These are phyloP conservation scores for Sparassis latifolia DNA, from an alignment of 1,284 basidiomycete species.

Conservation along the genomic window DNA sequence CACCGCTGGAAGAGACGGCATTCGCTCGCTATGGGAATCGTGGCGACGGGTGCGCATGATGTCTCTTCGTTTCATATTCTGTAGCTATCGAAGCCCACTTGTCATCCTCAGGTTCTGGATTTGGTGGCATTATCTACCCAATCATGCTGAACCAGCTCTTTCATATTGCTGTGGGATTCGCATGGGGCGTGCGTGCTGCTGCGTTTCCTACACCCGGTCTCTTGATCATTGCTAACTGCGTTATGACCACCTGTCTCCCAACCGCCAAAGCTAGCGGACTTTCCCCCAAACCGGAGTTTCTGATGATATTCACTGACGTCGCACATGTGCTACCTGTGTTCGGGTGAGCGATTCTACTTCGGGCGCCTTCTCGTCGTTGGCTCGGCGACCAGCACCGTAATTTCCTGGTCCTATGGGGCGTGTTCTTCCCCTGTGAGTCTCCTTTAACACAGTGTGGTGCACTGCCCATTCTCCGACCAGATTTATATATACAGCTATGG, in stretches of 20 bases:
- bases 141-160: constrained; percentile 25
- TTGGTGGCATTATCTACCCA: constrained; percentile 20
- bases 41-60: constrained; percentile 17
- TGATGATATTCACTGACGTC: constrained; percentile 10
- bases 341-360: constrained; percentile 10
- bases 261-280: background rate
- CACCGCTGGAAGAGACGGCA: constrained; percentile 8
- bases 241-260: constrained; percentile 3
- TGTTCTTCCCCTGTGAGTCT: background rate
- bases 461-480: background rate
- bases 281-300: constrained; percentile 1
- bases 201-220: constrained; percentile 7
- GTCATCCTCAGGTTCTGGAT: constrained; percentile 7
- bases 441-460: background rate
- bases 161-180: constrained; percentile 13
- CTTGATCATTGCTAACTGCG: constrained; percentile 6
- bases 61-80: background rate
- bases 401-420: background rate
- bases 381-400: background rate
- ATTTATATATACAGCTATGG: constrained; percentile 22
- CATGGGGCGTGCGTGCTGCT: constrained; percentile 17
- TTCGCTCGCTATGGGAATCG: constrained; percentile 13
- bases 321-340: constrained; percentile 12
- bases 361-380: background rate
- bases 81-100: background rate